Base-by-base conservation (phyloP, 1,284 basidiomycete species). In the Cryptococcus floricola region DNA sequence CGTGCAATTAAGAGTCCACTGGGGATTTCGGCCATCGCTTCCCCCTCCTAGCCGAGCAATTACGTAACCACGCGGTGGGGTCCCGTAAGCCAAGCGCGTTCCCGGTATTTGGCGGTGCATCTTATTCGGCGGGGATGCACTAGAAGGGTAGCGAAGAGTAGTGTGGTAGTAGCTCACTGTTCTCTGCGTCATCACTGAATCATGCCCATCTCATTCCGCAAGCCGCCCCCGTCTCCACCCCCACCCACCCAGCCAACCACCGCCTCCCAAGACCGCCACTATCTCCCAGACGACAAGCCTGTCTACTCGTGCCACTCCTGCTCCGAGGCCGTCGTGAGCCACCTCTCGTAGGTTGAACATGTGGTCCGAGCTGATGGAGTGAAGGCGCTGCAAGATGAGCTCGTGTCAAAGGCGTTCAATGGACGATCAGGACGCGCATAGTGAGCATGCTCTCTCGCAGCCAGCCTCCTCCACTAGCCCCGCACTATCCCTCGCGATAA, bases 371-470 rank as follows among this genome's bases (percentile, higher is more conserved):
- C 27, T 46, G 25, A 25, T 16, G 3, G 2, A 18, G 52, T 51
- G 27, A 49, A 75, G 68, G 76, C 74, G 12, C 56, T 77, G 37
- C 75, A 76, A 54, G 73, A 76, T 54, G 76, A 77, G 52, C 66
- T 76, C 13, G 71, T 76, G 8, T 74, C 71, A 14, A 72, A 73
- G 48, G 72, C 75, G 12, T 77, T 77, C 58, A 75, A 66, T 18
- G 76, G 75, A 2, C 62, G 69, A n/a, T 70, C 68, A 12, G 76
- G 76, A 14, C 61, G 66, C 47, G 75, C 76, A 43, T 77, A 72
- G 76, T 77, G 56, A 50, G 73, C 64, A 8, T 13, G 18, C 19
- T 19, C 19, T 19, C 19, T 19, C 19, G 19, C 19, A 19, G 19
- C 18, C 19, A 19, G 19, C 18, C 46, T n/a, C 7, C n/a, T 49